Base-by-base conservation (phyloP, 495 filamentous ascomycete genomes). In the Penicillium canescens region DNA sequence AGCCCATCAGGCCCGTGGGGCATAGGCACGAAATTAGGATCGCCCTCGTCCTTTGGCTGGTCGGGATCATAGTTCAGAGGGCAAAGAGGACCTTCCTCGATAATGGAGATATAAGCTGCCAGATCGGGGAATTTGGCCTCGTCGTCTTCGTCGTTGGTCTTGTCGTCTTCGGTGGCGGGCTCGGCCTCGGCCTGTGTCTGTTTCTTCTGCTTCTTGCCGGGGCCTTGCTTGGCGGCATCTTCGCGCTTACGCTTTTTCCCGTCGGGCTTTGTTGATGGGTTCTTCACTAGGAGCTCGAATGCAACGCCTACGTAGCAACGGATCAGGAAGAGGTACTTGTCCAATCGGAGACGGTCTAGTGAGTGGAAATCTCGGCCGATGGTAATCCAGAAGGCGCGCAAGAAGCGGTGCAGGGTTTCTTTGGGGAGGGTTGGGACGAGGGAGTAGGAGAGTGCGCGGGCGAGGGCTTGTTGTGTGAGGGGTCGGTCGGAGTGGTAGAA, bases 401-500 rank as follows among this genome's bases (percentile, higher is more conserved):
- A 74, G 61, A 87, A 82, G 42, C 74, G 72, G 47, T 78, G 73
- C 7, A 76, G 52, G 11, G 71, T 81, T 33, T 79, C 70, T 11
- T 77, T 65, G 21, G 84, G 84, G 31, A 96, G 79, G 13, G 83
- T 73, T 46, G 79, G 75, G 36, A 92, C 71, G 44, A 97, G 85
- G 28, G 74, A 75, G 44, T 94, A 90, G 47, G 94, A 89, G 43
- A 98, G 87, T 42, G 91, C 84, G 50, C 75, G 71, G 62, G 86
- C 85, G 43, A 98, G 87, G 31, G 82, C 83, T 80, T 96, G 93
- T 78, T 97, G 93, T 10, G 88, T 84, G 53, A 86, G 76, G 16
- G 91, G 87, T 44, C 89, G 89, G 74, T 96, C 92, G 68, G 86
- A 91, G 86, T 96, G 93, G 86, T 90, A 96, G 69, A 96, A 84